phyloP scores from a whole-genome alignment of 768 basidiomycete species.

The Ramaria sp. region DNA sequence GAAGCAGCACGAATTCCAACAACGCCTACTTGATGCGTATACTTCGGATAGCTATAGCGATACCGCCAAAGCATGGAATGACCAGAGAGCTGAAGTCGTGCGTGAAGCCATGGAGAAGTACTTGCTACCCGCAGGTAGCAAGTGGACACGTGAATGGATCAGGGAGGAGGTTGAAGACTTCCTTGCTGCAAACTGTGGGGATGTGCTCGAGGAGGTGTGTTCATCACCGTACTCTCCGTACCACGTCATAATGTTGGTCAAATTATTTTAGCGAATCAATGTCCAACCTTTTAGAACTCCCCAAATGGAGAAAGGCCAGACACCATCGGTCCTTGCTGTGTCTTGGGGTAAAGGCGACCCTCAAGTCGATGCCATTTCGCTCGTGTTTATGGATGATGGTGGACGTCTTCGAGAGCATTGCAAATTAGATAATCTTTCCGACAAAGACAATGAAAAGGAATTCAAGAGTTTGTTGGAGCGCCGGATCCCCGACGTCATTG shows the following conservation, averaged over 20 bases:
- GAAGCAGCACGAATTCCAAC: conserved; percentile 56
- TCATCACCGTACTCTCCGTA: not conserved
- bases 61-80: conserved; percentile 85
- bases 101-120: conserved; percentile 70
- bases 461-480: conserved; percentile 76
- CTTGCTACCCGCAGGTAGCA: conserved; percentile 75
- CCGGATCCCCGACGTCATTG: conserved; percentile 80
- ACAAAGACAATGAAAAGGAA: conserved; percentile 54
- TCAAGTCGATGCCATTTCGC: conserved; percentile 75
- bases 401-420: conserved; percentile 87
- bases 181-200: conserved; percentile 57
- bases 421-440: conserved; percentile 79
- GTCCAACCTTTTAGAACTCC: conserved; percentile 61
- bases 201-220: conserved; percentile 59
- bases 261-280: conserved; percentile 59
- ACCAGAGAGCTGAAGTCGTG: conserved; percentile 66
- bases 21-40: conserved; percentile 70
- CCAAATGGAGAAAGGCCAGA: conserved; percentile 58
- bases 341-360: conserved; percentile 96
- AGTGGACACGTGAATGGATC: conserved; percentile 84
- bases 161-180: conserved; percentile 85
- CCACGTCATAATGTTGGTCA: conserved; percentile 11
- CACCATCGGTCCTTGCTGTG: conserved; percentile 73
- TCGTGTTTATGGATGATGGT: conserved; percentile 79
- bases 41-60: conserved; percentile 78